Evolutionary conservation across 192 early-diverging fungal species (phyloP).

Genomic region (Coemansia sp.): DNA sequence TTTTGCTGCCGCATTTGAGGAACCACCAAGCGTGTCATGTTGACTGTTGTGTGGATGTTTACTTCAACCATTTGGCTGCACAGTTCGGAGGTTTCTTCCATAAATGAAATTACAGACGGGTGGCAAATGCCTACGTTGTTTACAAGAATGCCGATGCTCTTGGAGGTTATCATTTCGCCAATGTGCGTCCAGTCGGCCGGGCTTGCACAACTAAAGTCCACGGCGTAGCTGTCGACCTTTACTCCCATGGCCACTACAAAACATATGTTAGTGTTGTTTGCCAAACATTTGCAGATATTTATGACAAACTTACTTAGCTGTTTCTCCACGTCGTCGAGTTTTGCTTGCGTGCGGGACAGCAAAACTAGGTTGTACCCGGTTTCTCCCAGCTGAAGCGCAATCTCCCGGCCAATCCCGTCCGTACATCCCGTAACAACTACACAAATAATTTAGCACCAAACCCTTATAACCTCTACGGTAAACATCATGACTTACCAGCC

Average conservation of each 20-base stretch:
- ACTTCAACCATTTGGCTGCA: conserved; percentile 80
- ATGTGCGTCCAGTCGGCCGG: conserved; percentile 30
- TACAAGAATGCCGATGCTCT: conserved; percentile 58
- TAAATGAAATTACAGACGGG: conserved; percentile 79
- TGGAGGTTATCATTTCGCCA: conserved; percentile 28
- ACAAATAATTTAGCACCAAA: background rate
- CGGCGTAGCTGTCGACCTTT: conserved; percentile 31
- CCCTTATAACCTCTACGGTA: too few relatives aligned
- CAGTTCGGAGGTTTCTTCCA: conserved; percentile 67
- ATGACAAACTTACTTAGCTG: conserved; percentile 56
- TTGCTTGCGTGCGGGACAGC: conserved; percentile 76
- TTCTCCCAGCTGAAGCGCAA: conserved; percentile 82
- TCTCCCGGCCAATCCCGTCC: conserved; percentile 94
- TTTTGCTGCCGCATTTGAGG: conserved; percentile 74
- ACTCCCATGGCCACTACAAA: conserved; percentile 33
- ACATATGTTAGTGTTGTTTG: background rate
- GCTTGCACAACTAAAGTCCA: conserved; percentile 40
- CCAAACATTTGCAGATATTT: background rate
- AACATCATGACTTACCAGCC: conserved; percentile 44
- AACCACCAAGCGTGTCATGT: conserved; percentile 73
- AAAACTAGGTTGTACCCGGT: conserved; percentile 82
- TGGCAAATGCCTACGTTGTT: conserved; percentile 95
- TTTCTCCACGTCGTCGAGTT: conserved; percentile 69
- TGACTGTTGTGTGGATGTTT: conserved; percentile 59
- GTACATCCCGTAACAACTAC: conserved; percentile 90